These are phyloP conservation scores for Moricandia arvensis DNA, from an alignment of 345 rosid species.

Conservation along the genomic window DNA sequence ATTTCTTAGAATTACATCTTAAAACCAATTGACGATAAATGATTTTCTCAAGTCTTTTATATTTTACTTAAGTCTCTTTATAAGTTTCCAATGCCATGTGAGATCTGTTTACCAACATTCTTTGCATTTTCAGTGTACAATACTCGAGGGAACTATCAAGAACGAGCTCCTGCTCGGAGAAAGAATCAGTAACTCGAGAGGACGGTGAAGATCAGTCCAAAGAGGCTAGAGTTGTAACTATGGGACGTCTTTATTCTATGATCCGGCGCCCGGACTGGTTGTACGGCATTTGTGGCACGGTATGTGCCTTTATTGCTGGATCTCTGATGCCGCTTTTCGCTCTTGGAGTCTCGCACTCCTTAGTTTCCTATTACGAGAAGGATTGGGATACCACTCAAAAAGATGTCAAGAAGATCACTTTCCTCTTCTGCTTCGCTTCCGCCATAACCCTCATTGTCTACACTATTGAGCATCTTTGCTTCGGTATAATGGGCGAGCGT, in stretches of 20 bases:
- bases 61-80: not conserved
- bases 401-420: conserved; percentile 77
- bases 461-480: conserved; percentile 64
- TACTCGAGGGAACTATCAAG: conserved; percentile 69
- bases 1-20: not conserved
- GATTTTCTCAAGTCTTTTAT: not conserved
- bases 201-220: conserved; percentile 49
- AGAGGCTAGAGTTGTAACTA: conserved; percentile 46
- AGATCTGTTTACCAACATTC: not conserved
- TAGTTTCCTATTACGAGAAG: conserved; percentile 67
- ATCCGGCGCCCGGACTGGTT: conserved; percentile 83
- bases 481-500: conserved; percentile 91
- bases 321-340: conserved; percentile 97
- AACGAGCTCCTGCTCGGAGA: conserved; percentile 81
- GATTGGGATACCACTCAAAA: conserved; percentile 68
- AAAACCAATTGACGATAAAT: not conserved
- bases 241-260: conserved; percentile 73
- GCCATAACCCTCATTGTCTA: conserved; percentile 58
- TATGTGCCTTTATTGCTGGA: conserved; percentile 76
- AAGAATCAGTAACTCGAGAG: conserved; percentile 54
- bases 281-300: conserved; percentile 65
- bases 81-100: not conserved
- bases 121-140: conserved; percentile 39
- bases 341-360: conserved; percentile 90
- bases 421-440: conserved; percentile 72